These are phyloP conservation scores for Colletotrichum chrysophilum DNA, from an alignment of 2,329 filamentous ascomycete species.

Conservation along the genomic window DNA sequence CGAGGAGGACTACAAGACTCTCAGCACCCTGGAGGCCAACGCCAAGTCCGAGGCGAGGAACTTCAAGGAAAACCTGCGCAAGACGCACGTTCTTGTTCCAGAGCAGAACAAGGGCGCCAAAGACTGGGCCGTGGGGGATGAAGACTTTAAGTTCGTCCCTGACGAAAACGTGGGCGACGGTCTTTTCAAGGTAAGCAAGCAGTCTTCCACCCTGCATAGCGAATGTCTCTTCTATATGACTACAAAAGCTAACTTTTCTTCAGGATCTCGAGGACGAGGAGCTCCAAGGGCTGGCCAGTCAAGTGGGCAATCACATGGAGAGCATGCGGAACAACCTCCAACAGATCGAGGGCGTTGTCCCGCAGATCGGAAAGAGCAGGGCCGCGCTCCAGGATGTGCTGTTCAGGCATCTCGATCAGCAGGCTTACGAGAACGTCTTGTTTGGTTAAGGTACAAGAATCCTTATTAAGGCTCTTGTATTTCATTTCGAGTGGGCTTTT, in stretches of 20 bases:
- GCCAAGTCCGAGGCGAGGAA: conserved; percentile 58
- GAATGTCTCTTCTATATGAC: background rate
- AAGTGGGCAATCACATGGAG: conserved; percentile 61
- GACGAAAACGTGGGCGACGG: background rate
- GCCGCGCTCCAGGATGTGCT: conserved; percentile 56
- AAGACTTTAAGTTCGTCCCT: conserved; percentile 23
- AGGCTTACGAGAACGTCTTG: conserved; percentile 53
- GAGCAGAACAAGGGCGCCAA: conserved; percentile 27
- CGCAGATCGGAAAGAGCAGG: conserved; percentile 51
- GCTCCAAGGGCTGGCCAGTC: conserved; percentile 48
- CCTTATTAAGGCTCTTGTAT: background rate
- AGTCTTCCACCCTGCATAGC: accelerated
- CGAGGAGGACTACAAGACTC: conserved; percentile 57
- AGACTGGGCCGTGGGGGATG: background rate
- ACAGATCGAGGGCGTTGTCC: conserved; percentile 57
- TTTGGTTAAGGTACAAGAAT: conserved; percentile 36
- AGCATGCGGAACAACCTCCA: conserved; percentile 59
- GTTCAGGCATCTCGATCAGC: conserved; percentile 47
- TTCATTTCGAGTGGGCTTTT: background rate
- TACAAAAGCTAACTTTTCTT: background rate
- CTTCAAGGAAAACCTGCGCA: conserved; percentile 54
- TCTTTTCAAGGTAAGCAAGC: conserved; percentile 35
- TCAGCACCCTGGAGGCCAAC: conserved; percentile 59
- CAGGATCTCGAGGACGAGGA: conserved; percentile 48
- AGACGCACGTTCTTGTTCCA: conserved; percentile 56